Base-by-base conservation (phyloP, 2,329 filamentous ascomycete genomes). In the Aspergillus sp. region DNA sequence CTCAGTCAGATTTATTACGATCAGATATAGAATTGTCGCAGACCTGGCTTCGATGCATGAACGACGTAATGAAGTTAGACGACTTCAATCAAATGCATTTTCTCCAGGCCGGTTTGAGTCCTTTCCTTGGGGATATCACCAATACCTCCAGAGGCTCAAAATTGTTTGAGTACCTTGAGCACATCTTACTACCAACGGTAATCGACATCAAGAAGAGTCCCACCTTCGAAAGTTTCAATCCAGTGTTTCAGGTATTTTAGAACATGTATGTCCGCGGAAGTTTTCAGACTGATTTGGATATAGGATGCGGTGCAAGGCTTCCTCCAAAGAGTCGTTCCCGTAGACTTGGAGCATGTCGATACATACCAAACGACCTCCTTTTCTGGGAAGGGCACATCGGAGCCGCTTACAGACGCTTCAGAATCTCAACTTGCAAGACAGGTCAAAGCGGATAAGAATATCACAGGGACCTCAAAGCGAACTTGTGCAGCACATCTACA, bases 401-500 rank as follows among this genome's bases (percentile, higher is more conserved):
- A 26, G 8, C 12, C 36, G 19, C 5, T 39, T 26, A 19, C 36
- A 26, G 36, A 4, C 33, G 42, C 28, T 51, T 57, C 52, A 52
- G 42, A 45, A 30, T 45, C 26, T 5, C 50, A 44, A 3, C 7
- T 44, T 12, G 41, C 45, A 27, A 36, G 43, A 30, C 48, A 49
- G 29, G 34, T 39, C 35, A 34, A 28, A 10, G 54, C 53, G 41
- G 48, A 45, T 38, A 51, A 54, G 29, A 53, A 53, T 43, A 50
- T 56, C 42, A 55, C 34, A 19, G 54, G 62, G 44, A 53, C 63
- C 27, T 50, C 61, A n/a, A 71, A 70, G 49, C 60, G 65, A 19
- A 50, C 57, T 7, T 65, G 67, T 32, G 48, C 69, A 10, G 58
- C 60, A n/a, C 57, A 48, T 6, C 39, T 65, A 67, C 19, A 63